Evolutionary conservation across 768 basidiomycete species (phyloP).

Genomic region (Psilocybe cyanescens): DNA sequence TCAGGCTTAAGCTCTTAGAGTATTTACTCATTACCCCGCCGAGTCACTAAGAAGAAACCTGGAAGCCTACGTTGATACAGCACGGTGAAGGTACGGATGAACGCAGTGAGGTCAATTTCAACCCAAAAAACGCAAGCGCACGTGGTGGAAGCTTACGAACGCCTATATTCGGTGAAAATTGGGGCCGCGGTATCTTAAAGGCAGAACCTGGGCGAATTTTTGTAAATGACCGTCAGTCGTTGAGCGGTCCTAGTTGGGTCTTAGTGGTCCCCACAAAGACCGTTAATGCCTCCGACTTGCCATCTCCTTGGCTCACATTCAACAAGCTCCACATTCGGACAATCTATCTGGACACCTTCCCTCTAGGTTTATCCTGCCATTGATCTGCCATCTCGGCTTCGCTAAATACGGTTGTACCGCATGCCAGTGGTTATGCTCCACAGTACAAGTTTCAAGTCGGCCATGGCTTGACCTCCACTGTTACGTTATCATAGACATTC

Average conservation of each 20-base stretch:
- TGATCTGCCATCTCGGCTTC: not conserved
- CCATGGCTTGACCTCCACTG: not conserved
- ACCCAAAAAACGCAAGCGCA: not conserved
- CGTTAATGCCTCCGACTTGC: not conserved
- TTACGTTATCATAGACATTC: not conserved
- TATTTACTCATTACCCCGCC: not conserved
- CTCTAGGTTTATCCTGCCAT: not conserved
- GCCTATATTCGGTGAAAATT: not conserved
- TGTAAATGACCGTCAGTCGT: not conserved
- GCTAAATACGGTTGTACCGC: not conserved
- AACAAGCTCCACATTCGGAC: not conserved
- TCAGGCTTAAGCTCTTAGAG: not conserved
- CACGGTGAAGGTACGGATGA: slow-evolving; percentile 7
- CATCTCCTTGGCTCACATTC: not conserved
- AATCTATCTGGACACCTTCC: not conserved
- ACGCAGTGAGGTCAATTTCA: not conserved
- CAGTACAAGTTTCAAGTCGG: not conserved
- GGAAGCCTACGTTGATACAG: not conserved
- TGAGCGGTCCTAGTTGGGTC: not conserved
- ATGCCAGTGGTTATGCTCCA: not conserved
- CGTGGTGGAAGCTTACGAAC: not conserved
- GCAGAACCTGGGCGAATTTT: not conserved
- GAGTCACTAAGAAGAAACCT: not conserved
- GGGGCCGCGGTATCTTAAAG: not conserved
- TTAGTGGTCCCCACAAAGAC: not conserved